Conservation (phyloP, 2,329 filamentous ascomycete species). For the Colletotrichum caudatum region DNA sequence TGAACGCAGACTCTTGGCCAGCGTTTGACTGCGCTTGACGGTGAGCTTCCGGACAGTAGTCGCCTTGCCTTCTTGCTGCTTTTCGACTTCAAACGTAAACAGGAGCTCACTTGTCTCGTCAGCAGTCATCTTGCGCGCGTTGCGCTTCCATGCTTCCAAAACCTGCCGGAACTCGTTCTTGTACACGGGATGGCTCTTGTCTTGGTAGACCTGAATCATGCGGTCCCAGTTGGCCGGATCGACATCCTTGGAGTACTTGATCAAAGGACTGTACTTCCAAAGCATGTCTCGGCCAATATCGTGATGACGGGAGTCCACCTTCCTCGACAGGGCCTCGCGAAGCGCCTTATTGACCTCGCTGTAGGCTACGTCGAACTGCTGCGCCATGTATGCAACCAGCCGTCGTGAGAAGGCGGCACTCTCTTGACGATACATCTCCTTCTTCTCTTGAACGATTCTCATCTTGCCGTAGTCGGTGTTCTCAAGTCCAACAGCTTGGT, state of each 20-base stretch:
- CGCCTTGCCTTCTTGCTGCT: conserved; percentile 83
- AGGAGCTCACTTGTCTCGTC: conserved; percentile 82
- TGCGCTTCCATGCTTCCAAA: conserved; percentile 81
- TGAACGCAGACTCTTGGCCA: conserved; percentile 79
- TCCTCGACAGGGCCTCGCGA: conserved; percentile 70
- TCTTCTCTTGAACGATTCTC: conserved; percentile 95
- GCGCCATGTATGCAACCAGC: conserved; percentile 83
- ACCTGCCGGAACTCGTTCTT: conserved; percentile 85
- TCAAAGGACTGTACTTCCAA: conserved; percentile 89
- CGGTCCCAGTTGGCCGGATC: conserved; percentile 85
- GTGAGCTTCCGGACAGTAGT: conserved; percentile 89
- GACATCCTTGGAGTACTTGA: conserved; percentile 89
- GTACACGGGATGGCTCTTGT: conserved; percentile 81
- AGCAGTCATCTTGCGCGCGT: conserved; percentile 78
- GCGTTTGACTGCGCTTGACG: conserved; percentile 91
- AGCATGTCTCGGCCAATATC: conserved; percentile 78
- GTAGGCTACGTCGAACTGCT: conserved; percentile 82
- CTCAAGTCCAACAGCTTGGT: conserved; percentile 52
- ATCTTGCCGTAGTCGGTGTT: conserved; percentile 87
- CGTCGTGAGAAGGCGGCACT: conserved; percentile 82
- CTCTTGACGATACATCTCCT: conserved; percentile 85
- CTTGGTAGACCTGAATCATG: conserved; percentile 83
- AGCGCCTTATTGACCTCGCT: conserved; percentile 76
- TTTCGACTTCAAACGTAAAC: conserved; percentile 87
- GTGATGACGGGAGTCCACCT: conserved; percentile 78